A percentile compares a stretch with the other conserved stretches of the same genome.
These are phyloP conservation scores for Mortierella sp. DNA, from an alignment of 371 early-diverging fungal genomes.

Conservation along the genomic window DNA sequence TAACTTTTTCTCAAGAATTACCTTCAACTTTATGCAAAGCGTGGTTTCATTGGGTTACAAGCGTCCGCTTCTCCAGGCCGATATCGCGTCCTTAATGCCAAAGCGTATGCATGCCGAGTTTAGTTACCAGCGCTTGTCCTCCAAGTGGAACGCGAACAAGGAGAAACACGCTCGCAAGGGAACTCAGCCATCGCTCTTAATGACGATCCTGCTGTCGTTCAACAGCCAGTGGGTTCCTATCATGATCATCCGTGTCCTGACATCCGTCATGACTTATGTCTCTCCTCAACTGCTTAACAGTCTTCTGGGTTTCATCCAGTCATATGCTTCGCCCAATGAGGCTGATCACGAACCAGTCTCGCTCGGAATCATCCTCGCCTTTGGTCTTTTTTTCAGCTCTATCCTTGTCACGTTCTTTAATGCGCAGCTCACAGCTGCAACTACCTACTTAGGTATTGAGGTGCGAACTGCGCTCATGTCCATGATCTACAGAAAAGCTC, in stretches of 20 bases:
- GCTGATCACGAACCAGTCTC: constrained; percentile 16
- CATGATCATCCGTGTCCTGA: constrained; percentile 11
- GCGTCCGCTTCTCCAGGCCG: constrained; percentile 15
- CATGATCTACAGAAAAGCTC: constrained; percentile 88
- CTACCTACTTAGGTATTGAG: constrained; percentile 28
- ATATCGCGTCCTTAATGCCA: constrained; percentile 31
- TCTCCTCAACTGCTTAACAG: constrained; percentile 29
- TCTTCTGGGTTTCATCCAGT: constrained; percentile 33
- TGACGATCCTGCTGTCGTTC: constrained; percentile 22
- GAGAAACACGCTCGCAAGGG: not conserved
- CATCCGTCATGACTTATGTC: constrained; percentile 33
- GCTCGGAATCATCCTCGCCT: constrained; percentile 34
- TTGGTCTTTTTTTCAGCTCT: constrained; percentile 35
- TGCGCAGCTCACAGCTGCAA: constrained; percentile 11
- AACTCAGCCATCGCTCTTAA: constrained; percentile 18
- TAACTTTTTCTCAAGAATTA: constrained; percentile 29
- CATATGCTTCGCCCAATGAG: constrained; percentile 13
- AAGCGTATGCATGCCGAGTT: constrained; percentile 9
- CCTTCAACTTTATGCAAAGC: constrained; percentile 25
- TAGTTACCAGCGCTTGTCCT: constrained; percentile 14
- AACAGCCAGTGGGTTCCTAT: constrained; percentile 19
- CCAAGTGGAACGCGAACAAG: constrained; percentile 11
- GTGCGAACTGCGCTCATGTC: constrained; percentile 86
- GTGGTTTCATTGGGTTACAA: constrained; percentile 25
- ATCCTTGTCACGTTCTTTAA: constrained; percentile 21